Percentiles rank a stretch among this genome's conserved stretches.
phyloP scores from a whole-genome alignment of 2,329 filamentous ascomycete species.

The Cladorrhinum sp. region DNA sequence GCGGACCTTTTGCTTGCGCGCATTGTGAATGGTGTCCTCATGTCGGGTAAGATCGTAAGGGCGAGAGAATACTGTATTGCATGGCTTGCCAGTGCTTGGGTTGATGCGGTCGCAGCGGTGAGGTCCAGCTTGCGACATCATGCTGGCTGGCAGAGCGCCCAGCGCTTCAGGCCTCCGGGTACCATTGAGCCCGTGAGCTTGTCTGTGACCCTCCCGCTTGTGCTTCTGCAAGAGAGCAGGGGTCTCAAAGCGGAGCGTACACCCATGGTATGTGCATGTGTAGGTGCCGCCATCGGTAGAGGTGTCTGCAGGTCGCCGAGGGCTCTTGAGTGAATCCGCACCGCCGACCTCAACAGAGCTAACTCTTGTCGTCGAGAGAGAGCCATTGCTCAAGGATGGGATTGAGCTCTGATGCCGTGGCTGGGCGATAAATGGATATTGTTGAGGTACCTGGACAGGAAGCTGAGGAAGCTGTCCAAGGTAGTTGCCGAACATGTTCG shows the following conservation, averaged over 20 bases:
- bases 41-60: constrained; percentile 96
- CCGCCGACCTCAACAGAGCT: constrained; percentile 43
- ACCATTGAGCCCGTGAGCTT: constrained; percentile 55
- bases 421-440: constrained; percentile 49
- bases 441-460: constrained; percentile 37
- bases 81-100: constrained; percentile 90
- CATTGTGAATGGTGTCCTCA: constrained; percentile 96
- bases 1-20: constrained; percentile 87
- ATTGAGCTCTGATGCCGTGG: constrained; percentile 37
- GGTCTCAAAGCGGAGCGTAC: constrained; percentile 82
- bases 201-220: constrained; percentile 88
- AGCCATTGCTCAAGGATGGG: constrained; percentile 32
- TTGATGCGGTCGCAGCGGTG: constrained; percentile 93
- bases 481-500: constrained; percentile 30
- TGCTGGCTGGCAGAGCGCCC: constrained; percentile 50
- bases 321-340: constrained; percentile 32
- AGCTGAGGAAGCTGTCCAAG: constrained; percentile 33
- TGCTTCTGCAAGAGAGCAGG: constrained; percentile 87
- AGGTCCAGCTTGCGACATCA: constrained; percentile 87
- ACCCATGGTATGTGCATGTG: constrained; percentile 93
- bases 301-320: constrained; percentile 58
- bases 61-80: constrained; percentile 89
- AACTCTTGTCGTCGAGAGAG: constrained; percentile 38
- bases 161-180: constrained; percentile 28
- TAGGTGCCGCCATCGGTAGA: constrained; percentile 82